Evolutionary conservation across 805 yeast species (phyloP).

Genomic region (Suhomyces canberraensis): DNA sequence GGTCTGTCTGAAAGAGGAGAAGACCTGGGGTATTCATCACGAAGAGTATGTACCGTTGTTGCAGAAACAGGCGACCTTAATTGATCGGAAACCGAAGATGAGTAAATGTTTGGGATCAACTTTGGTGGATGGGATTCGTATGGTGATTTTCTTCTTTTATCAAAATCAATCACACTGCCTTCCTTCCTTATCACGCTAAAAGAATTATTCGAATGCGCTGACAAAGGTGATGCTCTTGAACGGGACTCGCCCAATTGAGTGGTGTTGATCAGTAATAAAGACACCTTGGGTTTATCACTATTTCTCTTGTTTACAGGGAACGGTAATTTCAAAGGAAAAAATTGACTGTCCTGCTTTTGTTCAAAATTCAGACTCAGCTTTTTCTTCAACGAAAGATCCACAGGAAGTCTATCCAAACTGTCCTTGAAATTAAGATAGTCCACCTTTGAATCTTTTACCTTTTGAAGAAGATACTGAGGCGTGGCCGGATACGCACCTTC

Average conservation of each 20-base stretch:
- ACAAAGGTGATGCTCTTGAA: neutral
- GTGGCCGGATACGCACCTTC: slow-evolving; percentile 57
- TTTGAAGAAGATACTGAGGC: slow-evolving; percentile 61
- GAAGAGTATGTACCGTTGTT: slow-evolving; percentile 28
- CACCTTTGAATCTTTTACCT: slow-evolving; percentile 33
- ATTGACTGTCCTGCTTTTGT: neutral
- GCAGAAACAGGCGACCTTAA: slow-evolving; percentile 34
- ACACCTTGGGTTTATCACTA: slow-evolving; percentile 7
- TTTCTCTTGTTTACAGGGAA: slow-evolving; percentile 9
- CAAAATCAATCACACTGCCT: slow-evolving; percentile 77
- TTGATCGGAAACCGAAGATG: slow-evolving; percentile 31
- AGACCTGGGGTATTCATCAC: slow-evolving; percentile 14
- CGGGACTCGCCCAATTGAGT: slow-evolving; percentile 2
- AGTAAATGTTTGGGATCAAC: slow-evolving; percentile 31
- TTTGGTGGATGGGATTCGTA: slow-evolving; percentile 47
- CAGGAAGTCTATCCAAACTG: slow-evolving; percentile 5
- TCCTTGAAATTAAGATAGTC: slow-evolving; percentile 63
- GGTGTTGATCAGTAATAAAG: slow-evolving; percentile 17
- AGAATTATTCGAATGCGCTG: slow-evolving; percentile 28
- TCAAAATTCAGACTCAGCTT: neutral
- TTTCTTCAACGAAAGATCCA: neutral
- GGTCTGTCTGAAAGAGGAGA: neutral
- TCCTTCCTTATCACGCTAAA: slow-evolving; percentile 67
- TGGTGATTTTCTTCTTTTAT: slow-evolving; percentile 74
- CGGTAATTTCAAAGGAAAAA: slow-evolving; percentile 17